Conservation (phyloP, 1,284 basidiomycete genomes). For the Neolentinus lepideus region DNA sequence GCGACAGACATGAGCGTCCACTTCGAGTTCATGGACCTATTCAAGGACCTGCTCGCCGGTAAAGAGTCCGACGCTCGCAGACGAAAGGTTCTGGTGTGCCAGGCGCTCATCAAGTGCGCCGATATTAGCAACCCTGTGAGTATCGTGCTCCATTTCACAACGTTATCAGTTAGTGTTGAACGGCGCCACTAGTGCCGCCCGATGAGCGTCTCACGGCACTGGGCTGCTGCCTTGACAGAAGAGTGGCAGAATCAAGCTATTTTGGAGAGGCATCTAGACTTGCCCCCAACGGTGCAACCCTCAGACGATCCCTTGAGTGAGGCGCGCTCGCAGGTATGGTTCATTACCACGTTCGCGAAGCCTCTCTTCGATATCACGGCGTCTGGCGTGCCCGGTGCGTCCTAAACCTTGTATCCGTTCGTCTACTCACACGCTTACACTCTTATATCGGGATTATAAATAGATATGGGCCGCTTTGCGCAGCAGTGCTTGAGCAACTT, state of each 20-base stretch:
- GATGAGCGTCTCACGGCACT: slow-evolving; percentile 81
- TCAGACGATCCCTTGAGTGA: slow-evolving; percentile 63
- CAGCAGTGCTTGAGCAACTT: slow-evolving; percentile 62
- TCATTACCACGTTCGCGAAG: slow-evolving; percentile 76
- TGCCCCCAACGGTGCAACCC: slow-evolving; percentile 57
- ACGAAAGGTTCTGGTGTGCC: slow-evolving; percentile 73
- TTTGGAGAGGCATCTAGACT: slow-evolving; percentile 70
- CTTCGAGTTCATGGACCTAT: slow-evolving; percentile 72
- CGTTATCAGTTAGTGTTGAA: slow-evolving; percentile 5
- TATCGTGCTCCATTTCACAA: slow-evolving; percentile 22
- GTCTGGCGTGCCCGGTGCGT: slow-evolving; percentile 65
- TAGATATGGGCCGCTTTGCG: slow-evolving; percentile 60
- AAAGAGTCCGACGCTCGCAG: slow-evolving; percentile 31
- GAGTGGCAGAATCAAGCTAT: slow-evolving; percentile 88
- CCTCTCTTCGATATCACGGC: slow-evolving; percentile 78
- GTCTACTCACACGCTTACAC: background rate
- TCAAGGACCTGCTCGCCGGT: slow-evolving; percentile 39
- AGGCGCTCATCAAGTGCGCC: slow-evolving; percentile 90
- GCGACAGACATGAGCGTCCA: slow-evolving; percentile 94
- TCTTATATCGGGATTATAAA: slow-evolving; percentile 5
- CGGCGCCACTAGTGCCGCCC: slow-evolving; percentile 68
- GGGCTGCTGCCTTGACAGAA: slow-evolving; percentile 80
- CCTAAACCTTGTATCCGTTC: background rate
- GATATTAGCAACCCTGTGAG: slow-evolving; percentile 92
- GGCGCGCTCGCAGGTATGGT: slow-evolving; percentile 85